These are phyloP conservation scores for Vicia villosa DNA, from an alignment of 306 rosid species.

Conservation along the genomic window DNA sequence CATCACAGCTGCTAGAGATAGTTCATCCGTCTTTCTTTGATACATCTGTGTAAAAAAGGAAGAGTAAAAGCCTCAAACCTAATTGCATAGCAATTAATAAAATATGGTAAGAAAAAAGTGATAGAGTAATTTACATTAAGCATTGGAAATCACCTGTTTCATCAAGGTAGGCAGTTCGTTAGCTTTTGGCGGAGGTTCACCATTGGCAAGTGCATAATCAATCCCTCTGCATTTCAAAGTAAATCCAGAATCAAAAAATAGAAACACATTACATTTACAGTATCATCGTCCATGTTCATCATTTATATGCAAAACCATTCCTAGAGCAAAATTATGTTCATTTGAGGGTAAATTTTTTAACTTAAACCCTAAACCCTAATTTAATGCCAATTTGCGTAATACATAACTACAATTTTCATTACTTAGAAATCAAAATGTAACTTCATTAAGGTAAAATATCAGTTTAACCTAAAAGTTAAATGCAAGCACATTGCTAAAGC, in stretches of 20 bases:
- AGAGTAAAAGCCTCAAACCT: background rate
- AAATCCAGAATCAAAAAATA: slow-evolving; percentile 31
- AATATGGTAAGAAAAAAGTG: background rate
- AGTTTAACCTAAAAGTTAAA: background rate
- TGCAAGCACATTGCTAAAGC: background rate
- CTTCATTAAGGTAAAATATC: background rate
- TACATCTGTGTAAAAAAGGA: slow-evolving; percentile 52
- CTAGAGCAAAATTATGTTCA: too few relatives aligned
- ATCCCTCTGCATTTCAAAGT: slow-evolving; percentile 64
- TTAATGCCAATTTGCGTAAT: background rate
- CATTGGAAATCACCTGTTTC: slow-evolving; percentile 64
- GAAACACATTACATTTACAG: slow-evolving; percentile 24
- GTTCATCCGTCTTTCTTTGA: slow-evolving; percentile 41
- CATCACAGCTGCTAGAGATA: slow-evolving; percentile 57
- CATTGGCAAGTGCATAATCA: slow-evolving; percentile 71
- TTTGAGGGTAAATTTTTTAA: too few relatives aligned
- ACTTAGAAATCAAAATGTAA: background rate
- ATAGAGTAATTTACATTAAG: background rate
- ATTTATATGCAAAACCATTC: background rate
- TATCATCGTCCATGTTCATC: background rate
- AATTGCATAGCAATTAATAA: slow-evolving; percentile 2
- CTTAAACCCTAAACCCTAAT: background rate
- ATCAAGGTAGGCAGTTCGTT: slow-evolving; percentile 52
- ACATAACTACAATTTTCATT: too few relatives aligned
- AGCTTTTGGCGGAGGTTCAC: slow-evolving; percentile 48